Evolutionary conservation across 768 basidiomycete species (phyloP).

Genomic region (Krasilnikovozyma curviuscula): DNA sequence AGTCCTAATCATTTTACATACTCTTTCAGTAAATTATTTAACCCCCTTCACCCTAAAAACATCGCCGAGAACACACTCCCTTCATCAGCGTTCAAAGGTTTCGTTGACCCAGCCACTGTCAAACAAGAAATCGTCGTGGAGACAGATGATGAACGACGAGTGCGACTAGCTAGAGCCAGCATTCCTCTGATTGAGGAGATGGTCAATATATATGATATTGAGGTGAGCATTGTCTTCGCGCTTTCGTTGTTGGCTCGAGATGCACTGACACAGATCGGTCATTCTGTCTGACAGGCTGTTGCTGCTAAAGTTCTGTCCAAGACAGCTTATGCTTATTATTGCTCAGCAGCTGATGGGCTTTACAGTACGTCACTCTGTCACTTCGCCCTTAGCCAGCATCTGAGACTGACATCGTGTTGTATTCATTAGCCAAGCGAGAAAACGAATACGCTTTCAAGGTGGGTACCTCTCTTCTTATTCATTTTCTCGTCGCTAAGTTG

Average conservation of each 20-base stretch:
- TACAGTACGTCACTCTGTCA: not conserved
- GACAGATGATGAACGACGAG: constrained; percentile 24
- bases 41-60: too few species aligned
- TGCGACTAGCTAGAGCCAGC: constrained; percentile 19
- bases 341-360: constrained; percentile 21
- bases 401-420: not conserved
- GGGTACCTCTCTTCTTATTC: too few species aligned
- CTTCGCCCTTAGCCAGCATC: not conserved
- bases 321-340: constrained; percentile 30
- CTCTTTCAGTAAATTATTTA: too few species aligned
- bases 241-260: not conserved
- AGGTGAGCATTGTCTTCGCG: constrained; percentile 9
- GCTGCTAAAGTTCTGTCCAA: constrained; percentile 26
- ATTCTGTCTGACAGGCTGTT: constrained; percentile 12
- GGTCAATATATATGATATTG: constrained; percentile 27
- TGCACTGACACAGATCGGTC: not conserved
- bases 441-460: constrained; percentile 24
- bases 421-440: constrained; percentile 18
- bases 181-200: constrained; percentile 23
- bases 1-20: too few species aligned
- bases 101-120: constrained; percentile 25
- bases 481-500: too few species aligned
- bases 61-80: constrained; percentile 24
- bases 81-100: constrained; percentile 21
- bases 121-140: constrained; percentile 13